Base-by-base conservation (phyloP, 2,329 filamentous ascomycete genomes). In the Bipolaris sorokiniana region DNA sequence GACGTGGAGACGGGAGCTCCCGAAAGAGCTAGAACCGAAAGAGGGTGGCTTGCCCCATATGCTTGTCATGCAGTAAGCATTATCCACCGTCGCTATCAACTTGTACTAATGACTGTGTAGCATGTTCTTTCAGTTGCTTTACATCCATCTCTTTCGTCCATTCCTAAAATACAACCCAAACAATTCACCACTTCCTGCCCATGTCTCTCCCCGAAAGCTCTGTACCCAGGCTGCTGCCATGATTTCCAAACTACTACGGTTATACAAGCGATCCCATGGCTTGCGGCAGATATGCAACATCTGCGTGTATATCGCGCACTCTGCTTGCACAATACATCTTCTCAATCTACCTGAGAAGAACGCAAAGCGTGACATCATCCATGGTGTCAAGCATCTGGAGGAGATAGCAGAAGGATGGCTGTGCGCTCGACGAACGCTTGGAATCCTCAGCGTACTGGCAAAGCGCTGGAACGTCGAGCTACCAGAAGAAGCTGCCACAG, bases 121-220 rank as follows among this genome's bases (percentile, higher is more conserved):
- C 79, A 98, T 98, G 93, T 97, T 98, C 78, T 97, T 94, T 76
- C 93, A 98, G 71, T 84, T 98, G 0, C 87, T 97, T 45, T 96
- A 96, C 72, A 96, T 98, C 58, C 93, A 98, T 70, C 87, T 98
- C 4, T 98, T 97, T 81, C 88, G 94, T 5, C 94, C 95, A 0
- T 98, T 98, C 72, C 83, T 98, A 48, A 97, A 95, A 75, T 98
- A 97, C 72, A 89, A 86, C 3, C 91, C 90, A 47, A 80, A 86
- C 6, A 88, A 88, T 1, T 97, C 93, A 0, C 94, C 92, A 0
- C 83, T 97, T 1, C 94, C 93, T 3, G 80, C 87, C 1, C 92
- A 96, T 68, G 90, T 97, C 16, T 97, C 93, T 7, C 94, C 95
- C 0, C 87, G 94, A 16, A 92, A 93, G 65, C 87, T 96, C 51